These are phyloP conservation scores for Magnaporthiopsis poae DNA, from an alignment of 2,329 filamentous ascomycete genomes.

Conservation along the genomic window DNA sequence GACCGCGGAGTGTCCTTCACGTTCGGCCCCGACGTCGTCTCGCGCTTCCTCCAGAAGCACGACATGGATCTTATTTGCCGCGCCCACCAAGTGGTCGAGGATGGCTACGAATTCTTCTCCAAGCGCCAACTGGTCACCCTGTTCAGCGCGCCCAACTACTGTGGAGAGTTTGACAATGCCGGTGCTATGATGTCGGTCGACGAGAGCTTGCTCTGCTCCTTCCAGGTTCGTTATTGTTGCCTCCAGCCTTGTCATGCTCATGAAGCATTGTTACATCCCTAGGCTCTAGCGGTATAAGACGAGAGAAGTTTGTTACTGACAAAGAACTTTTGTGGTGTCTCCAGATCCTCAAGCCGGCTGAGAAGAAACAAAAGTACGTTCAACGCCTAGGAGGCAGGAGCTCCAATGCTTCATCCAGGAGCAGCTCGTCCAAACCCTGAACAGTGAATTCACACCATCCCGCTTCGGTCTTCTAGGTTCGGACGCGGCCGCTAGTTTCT, in stretches of 20 bases:
- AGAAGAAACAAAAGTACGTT: slow-evolving; percentile 99
- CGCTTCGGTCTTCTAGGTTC: slow-evolving; percentile 77
- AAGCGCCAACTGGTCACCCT: slow-evolving; percentile 95
- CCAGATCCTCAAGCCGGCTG: slow-evolving; percentile 95
- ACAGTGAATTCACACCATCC: slow-evolving; percentile 60
- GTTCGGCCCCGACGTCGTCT: slow-evolving; percentile 94
- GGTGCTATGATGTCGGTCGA: slow-evolving; percentile 99
- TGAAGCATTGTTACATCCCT: not conserved
- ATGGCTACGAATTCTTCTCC: slow-evolving; percentile 99
- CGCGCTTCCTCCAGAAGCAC: slow-evolving; percentile 94
- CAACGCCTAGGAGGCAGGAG: slow-evolving; percentile 61
- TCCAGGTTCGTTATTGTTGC: slow-evolving; percentile 62
- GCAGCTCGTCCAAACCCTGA: slow-evolving; percentile 52
- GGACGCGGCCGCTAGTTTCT: slow-evolving; percentile 67
- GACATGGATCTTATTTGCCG: slow-evolving; percentile 99
- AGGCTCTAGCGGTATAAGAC: not conserved
- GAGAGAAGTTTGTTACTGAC: not conserved
- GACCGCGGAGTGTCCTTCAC: slow-evolving; percentile 98
- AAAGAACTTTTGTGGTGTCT: not conserved
- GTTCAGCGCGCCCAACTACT: slow-evolving; percentile 98
- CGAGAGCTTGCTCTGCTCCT: slow-evolving; percentile 94
- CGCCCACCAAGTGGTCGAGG: slow-evolving; percentile 96
- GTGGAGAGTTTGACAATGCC: slow-evolving; percentile 97
- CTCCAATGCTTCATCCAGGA: slow-evolving; percentile 57
- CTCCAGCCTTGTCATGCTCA: not conserved